Evolutionary conservation across 345 rosid species (phyloP).

Genomic region (Durio zibethinus): DNA sequence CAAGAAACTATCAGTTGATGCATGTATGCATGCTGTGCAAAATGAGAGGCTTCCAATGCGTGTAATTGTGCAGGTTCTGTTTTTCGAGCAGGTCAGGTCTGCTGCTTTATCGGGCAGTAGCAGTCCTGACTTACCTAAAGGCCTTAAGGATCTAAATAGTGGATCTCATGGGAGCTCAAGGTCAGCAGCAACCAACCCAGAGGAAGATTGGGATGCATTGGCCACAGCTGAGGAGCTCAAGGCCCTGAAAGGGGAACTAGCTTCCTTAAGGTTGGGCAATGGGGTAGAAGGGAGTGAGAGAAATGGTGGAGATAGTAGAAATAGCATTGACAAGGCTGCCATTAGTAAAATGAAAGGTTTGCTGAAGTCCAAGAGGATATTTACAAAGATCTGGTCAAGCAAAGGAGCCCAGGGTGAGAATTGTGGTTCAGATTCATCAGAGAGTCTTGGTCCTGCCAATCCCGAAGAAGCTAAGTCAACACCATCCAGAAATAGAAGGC

Average conservation of each 20-base stretch:
- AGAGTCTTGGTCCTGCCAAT: conserved; percentile 55
- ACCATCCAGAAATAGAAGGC: conserved; percentile 67
- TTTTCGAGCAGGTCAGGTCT: conserved; percentile 72
- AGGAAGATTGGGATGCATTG: conserved; percentile 82
- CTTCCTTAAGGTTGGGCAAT: conserved; percentile 45
- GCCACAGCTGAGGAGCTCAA: conserved; percentile 72
- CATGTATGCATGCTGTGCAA: conserved; percentile 84
- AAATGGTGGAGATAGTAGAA: conserved; percentile 37
- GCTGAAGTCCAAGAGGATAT: conserved; percentile 64
- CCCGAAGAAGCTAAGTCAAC: conserved; percentile 55
- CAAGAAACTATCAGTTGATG: conserved; percentile 75
- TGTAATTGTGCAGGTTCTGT: conserved; percentile 75
- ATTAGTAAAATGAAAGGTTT: conserved; percentile 61
- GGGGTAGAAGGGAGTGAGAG: conserved; percentile 33
- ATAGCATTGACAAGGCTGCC: conserved; percentile 34
- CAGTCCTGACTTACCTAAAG: conserved; percentile 71
- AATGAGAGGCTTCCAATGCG: conserved; percentile 79
- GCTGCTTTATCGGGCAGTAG: conserved; percentile 78
- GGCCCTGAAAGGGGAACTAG: conserved; percentile 64
- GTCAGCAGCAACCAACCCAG: conserved; percentile 58
- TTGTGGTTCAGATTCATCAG: conserved; percentile 81
- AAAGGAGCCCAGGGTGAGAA: conserved; percentile 57
- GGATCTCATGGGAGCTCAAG: conserved; percentile 62
- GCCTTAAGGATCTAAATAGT: conserved; percentile 49
- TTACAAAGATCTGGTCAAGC: conserved; percentile 50